Conservation (phyloP, 2,329 filamentous ascomycete species). For the Calonectria hongkongensis region DNA sequence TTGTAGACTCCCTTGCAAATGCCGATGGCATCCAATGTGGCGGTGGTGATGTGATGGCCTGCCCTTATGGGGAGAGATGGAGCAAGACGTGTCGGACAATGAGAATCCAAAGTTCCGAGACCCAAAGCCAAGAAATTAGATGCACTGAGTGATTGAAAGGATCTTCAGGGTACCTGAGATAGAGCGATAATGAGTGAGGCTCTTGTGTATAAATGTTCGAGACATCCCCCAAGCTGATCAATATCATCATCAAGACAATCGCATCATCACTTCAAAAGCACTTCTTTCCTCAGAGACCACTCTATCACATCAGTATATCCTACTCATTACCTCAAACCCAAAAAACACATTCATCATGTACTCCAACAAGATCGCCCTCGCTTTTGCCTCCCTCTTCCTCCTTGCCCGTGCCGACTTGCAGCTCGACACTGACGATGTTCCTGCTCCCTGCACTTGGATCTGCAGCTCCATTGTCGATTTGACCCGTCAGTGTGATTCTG, state of each 20-base stretch:
- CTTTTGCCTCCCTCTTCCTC: constrained; percentile 54
- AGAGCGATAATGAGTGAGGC: constrained; percentile 1
- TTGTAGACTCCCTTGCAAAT: not conserved
- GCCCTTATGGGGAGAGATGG: not conserved
- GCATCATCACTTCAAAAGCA: not conserved
- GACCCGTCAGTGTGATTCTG: constrained; percentile 60
- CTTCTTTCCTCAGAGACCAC: not conserved
- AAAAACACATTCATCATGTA: constrained; percentile 51
- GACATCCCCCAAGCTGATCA: constrained; percentile 14
- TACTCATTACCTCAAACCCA: not conserved
- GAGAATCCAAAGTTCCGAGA: not conserved
- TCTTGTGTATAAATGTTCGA: constrained; percentile 25
- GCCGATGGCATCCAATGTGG: not conserved
- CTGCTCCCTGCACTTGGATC: constrained; percentile 59
- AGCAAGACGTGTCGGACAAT: not conserved
- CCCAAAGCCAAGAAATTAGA: not conserved
- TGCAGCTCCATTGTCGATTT: constrained; percentile 61
- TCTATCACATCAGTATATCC: not conserved
- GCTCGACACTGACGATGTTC: constrained; percentile 60
- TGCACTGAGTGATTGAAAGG: not conserved
- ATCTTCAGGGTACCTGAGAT: not conserved
- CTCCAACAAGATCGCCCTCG: constrained; percentile 55
- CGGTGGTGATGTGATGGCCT: constrained; percentile 1
- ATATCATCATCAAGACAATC: constrained; percentile 21
- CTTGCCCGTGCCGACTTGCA: constrained; percentile 58